phyloP scores from a whole-genome alignment of 108 stramenopile genomes.

The Cylindrotheca closterium region DNA sequence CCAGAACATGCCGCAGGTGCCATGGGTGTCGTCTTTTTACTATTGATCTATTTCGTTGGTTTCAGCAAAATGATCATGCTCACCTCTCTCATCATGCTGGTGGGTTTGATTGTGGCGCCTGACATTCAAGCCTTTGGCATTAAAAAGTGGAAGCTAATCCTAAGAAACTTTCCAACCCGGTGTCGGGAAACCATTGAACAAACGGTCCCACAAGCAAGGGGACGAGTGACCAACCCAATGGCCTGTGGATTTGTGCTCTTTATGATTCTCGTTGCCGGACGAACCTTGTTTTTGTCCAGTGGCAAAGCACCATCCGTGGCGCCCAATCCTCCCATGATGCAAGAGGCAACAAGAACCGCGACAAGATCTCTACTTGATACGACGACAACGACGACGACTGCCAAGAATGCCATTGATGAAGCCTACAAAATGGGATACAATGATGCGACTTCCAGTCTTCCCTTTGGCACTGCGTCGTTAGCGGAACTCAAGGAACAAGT shows the following conservation, averaged over 20 bases:
- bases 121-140: conserved; percentile 19
- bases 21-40: conserved; percentile 17
- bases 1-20: conserved; percentile 28
- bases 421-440: conserved; percentile 49
- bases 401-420: conserved; percentile 14
- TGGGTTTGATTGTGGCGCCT: conserved; percentile 33
- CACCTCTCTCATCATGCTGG: conserved; percentile 24
- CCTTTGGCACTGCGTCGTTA: conserved; percentile 29
- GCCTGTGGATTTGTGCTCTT: conserved; percentile 22
- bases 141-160: conserved; percentile 17
- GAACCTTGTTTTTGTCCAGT: conserved; percentile 1
- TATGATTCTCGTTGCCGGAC: conserved; percentile 1
- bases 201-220: conserved; percentile 7
- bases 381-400: neutral
- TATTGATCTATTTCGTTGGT: conserved; percentile 39
- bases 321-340: neutral
- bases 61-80: conserved; percentile 38
- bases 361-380: too few relatives aligned
- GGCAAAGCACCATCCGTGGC: neutral
- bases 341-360: too few relatives aligned
- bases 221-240: conserved; percentile 17
- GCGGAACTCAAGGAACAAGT: neutral
- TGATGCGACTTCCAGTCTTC: conserved; percentile 31
- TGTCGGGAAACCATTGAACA: conserved; percentile 21
- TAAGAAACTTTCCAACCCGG: conserved; percentile 30